Evolutionary conservation across 108 stramenopile species (phyloP).

Genomic region (Skeletonema costatum): DNA sequence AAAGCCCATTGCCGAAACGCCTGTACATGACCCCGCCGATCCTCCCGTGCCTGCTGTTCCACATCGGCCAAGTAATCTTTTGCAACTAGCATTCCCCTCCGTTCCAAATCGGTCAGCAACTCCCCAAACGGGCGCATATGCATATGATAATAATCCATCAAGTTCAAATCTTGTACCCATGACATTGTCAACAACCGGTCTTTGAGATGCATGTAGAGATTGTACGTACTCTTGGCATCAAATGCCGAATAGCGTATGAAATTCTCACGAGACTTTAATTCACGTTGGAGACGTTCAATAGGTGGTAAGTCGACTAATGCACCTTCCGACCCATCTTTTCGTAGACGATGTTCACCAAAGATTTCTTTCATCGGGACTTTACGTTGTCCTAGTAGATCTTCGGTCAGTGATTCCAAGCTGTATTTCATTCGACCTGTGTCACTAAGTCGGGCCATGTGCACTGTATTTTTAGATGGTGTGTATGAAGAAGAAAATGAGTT

Average conservation of each 20-base stretch:
- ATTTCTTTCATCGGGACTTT: slow-evolving; percentile 97
- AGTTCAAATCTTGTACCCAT: slow-evolving; percentile 55
- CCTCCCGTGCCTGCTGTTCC: slow-evolving; percentile 79
- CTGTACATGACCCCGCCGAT: slow-evolving; percentile 63
- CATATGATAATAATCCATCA: slow-evolving; percentile 93
- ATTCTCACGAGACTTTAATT: slow-evolving; percentile 61
- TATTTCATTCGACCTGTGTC: slow-evolving; percentile 84
- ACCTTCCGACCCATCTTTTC: slow-evolving; percentile 89
- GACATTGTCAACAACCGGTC: slow-evolving; percentile 32
- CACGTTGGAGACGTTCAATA: slow-evolving; percentile 87
- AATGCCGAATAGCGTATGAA: slow-evolving; percentile 93
- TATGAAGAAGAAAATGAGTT: background rate
- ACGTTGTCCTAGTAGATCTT: slow-evolving; percentile 58
- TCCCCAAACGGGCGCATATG: slow-evolving; percentile 94
- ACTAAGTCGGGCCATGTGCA: slow-evolving; percentile 99
- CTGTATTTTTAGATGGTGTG: background rate
- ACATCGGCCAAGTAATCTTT: slow-evolving; percentile 87
- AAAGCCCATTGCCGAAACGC: slow-evolving; percentile 86
- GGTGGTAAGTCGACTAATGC: slow-evolving; percentile 80
- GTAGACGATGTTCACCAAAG: slow-evolving; percentile 81
- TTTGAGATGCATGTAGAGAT: slow-evolving; percentile 47
- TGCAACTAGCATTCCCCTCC: slow-evolving; percentile 92
- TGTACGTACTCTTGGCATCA: slow-evolving; percentile 76
- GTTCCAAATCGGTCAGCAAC: slow-evolving; percentile 97
- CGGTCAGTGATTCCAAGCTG: slow-evolving; percentile 86